A percentile compares a stretch with the other conserved stretches of the same genome.
Conservation (phyloP, 2,329 filamentous ascomycete species). For the Phymatotrichopsis omnivora region DNA sequence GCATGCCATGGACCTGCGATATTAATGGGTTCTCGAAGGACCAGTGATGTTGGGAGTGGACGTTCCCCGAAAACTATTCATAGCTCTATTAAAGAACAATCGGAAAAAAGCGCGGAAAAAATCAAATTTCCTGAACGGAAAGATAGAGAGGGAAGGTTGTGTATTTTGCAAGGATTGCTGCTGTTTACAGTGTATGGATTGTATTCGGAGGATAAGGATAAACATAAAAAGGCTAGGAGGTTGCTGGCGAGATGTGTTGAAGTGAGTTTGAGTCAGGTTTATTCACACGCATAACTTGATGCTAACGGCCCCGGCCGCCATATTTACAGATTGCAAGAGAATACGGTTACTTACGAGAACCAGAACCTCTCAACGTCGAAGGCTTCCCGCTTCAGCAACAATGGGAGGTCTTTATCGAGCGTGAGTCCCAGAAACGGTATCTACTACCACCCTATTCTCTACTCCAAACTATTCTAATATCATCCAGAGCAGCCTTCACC, state of each 20-base stretch:
- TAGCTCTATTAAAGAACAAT: conserved; percentile 18
- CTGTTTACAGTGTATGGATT: conserved; percentile 30
- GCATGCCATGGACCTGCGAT: too few relatives aligned
- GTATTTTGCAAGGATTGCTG: conserved; percentile 29
- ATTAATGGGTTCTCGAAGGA: too few relatives aligned
- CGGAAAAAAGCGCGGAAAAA: conserved; percentile 14
- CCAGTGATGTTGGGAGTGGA: too few relatives aligned
- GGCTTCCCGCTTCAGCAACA: conserved; percentile 27
- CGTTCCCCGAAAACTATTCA: too few relatives aligned
- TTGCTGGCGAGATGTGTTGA: conserved; percentile 29
- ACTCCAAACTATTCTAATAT: conserved; percentile 1
- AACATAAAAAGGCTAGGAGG: conserved; percentile 29
- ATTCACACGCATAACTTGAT: too few relatives aligned
- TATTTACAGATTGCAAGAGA: conserved; percentile 29
- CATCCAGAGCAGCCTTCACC: conserved; percentile 28
- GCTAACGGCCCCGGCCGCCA: too few relatives aligned
- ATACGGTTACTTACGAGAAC: conserved; percentile 29
- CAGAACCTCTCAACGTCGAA: conserved; percentile 12
- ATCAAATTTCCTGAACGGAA: conserved; percentile 17
- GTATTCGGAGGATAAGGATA: conserved; percentile 29
- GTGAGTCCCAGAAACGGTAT: conserved; percentile 31
- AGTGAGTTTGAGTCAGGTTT: conserved; percentile 17
- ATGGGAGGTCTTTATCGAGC: conserved; percentile 31
- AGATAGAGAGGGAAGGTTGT: conserved; percentile 26
- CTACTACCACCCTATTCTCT: neutral